phyloP scores from a whole-genome alignment of 129 eudicot genomes.

The Apium graveolens region DNA sequence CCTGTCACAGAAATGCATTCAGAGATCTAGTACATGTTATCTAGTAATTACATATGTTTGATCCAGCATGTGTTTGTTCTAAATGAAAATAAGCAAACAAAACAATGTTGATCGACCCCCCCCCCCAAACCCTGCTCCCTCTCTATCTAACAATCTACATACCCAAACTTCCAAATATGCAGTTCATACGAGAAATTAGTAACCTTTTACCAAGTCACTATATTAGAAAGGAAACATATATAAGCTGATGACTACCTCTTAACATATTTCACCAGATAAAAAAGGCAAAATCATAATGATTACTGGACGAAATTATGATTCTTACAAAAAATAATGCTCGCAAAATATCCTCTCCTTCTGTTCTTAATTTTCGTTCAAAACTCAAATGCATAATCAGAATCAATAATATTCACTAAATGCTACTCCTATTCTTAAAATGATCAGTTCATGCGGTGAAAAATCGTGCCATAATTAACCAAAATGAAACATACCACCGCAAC shows the following conservation, averaged over 20 bases:
- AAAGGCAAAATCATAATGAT: not conserved
- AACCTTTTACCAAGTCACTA: not conserved
- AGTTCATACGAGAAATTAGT: not conserved
- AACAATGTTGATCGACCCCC: no score
- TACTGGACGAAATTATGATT: not conserved
- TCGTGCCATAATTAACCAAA: no score
- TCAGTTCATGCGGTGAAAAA: not conserved
- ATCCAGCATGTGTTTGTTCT: not conserved
- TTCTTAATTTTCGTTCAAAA: not conserved
- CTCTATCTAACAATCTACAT: not conserved
- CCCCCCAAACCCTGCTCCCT: not conserved
- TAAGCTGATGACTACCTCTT: not conserved
- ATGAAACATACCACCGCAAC: no score
- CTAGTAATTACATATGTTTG: not conserved
- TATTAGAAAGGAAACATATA: not conserved
- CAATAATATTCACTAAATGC: not conserved
- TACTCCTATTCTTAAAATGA: no score
- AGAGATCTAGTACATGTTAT: not conserved
- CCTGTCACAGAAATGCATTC: conserved; percentile 22
- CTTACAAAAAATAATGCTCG: not conserved
- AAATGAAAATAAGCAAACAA: not conserved
- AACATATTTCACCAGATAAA: not conserved
- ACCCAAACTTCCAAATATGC: not conserved
- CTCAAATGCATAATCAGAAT: not conserved
- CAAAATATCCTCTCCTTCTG: not conserved